Percentiles rank a stretch among this genome's conserved stretches.
Conservation (phyloP, 78 protist genomes). For the Dictyostelium firmibasis region DNA sequence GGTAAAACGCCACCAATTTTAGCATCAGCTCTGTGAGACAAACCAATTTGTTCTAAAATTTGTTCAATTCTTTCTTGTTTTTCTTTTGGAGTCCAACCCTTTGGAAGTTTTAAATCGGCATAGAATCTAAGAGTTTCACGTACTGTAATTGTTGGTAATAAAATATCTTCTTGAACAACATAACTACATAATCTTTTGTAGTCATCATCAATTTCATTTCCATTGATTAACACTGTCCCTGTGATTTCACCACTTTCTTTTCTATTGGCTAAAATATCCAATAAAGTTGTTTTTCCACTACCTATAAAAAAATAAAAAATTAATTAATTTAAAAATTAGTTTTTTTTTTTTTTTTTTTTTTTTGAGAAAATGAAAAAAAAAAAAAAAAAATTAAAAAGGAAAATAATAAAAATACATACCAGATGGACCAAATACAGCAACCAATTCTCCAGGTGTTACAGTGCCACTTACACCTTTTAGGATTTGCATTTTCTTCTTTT, state of each 20-base stretch:
- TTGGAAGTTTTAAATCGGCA: conserved; percentile 72
- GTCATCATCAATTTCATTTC: conserved; percentile 46
- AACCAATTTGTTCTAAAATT: conserved; percentile 53
- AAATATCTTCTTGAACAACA: conserved; percentile 87
- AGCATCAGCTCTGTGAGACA: conserved; percentile 50
- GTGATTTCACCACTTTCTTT: conserved; percentile 40
- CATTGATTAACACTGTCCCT: conserved; percentile 56
- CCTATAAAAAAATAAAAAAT: not conserved
- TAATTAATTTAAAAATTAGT: not conserved
- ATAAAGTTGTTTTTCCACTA: conserved; percentile 77
- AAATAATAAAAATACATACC: conserved; percentile 20
- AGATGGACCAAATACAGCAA: conserved; percentile 77
- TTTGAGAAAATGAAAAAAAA: not conserved
- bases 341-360: too few species aligned
- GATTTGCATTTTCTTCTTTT: conserved; percentile 47
- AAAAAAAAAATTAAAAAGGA: not conserved
- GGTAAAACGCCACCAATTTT: conserved; percentile 74
- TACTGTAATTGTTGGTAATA: conserved; percentile 79
- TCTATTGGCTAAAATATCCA: conserved; percentile 68
- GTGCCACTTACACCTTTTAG: conserved; percentile 54
- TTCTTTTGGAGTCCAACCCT: conserved; percentile 23
- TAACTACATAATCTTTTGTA: conserved; percentile 62
- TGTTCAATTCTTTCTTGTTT: conserved; percentile 25
- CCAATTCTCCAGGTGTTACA: conserved; percentile 56
- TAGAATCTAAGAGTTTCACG: conserved; percentile 64